Evolutionary conservation across 306 rosid genomes (phyloP), one percentile per base, ranked within the genome.

Genomic region (Psophocarpus tetragonolobus): DNA sequence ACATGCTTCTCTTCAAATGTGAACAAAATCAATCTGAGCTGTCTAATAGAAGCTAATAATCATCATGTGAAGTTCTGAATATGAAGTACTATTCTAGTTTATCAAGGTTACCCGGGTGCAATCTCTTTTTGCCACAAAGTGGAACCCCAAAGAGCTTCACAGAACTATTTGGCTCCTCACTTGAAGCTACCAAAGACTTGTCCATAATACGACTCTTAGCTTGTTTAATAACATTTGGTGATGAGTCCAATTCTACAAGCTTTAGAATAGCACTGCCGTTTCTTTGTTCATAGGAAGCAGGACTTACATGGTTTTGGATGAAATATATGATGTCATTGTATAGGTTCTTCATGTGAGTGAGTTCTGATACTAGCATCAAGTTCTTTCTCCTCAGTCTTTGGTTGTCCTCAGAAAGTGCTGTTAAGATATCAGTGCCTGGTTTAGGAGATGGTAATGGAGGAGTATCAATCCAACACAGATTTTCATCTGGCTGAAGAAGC

Each of bases 331-430:
- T 92, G 77, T 92, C 93, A 68, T 85, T 88, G 87, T 92, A 92
- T n/a, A 92, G 97, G 53, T 71, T 88, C 93, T 84, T 92, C 95
- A 92, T 90, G 82, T 85, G 97, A 44, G 87, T 54, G 39, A 92
- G 93, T 76, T 92, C 94, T 8, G 97, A 92, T 33, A 88, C 13
- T 6, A 92, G 91, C 97, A 87, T 85, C 14, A 82, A 79, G 82
- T 92, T 92, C 81, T 87, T 90, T 51, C 84, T 87, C 38, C 93
- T 84, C 8, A 92, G 90, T 48, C 91, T 84, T 35, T 88, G 92
- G 53, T 92, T 92, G 57, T 92, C 97, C 57, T 90, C 91, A 3
- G 91, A 70, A 4, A 92, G 91, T 18, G 81, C 90, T 36, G 88
- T 77, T 44, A 92, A 71, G 53, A 90, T 75, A 50, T 90, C 84